Evolutionary conservation across 1,284 basidiomycete genomes (phyloP).

Genomic region (Puccinia novopanici): DNA sequence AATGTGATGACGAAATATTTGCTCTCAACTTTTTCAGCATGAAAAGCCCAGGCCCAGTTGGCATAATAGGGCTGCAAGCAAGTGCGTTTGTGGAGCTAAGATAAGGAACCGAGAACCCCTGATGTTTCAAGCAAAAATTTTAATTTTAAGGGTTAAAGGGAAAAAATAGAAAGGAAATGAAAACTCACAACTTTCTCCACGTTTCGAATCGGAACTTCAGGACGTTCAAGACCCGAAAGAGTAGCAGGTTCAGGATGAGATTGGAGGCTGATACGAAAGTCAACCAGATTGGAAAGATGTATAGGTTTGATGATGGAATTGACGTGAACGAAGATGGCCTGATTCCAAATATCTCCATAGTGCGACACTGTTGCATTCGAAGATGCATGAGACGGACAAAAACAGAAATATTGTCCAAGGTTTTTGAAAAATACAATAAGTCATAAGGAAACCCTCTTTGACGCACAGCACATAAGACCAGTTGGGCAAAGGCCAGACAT

Average conservation of each 20-base stretch:
- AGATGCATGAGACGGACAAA: no score
- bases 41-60: conserved; percentile 30
- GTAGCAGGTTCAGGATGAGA: conserved; percentile 16
- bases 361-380: conserved; percentile 10
- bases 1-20: background rate
- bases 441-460: background rate
- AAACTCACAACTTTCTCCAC: conserved; percentile 25
- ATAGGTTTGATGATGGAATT: background rate
- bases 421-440: background rate
- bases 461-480: conserved; percentile 33
- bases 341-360: conserved; percentile 40
- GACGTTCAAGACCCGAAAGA: conserved; percentile 30
- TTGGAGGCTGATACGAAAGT: conserved; percentile 26
- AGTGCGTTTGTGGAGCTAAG: conserved; percentile 31
- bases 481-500: conserved; percentile 29
- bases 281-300: conserved; percentile 40
- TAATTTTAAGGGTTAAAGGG: no score
- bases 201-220: conserved; percentile 26
- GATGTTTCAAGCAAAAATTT: background rate
- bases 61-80: conserved; percentile 5
- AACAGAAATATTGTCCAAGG: no score
- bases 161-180: background rate
- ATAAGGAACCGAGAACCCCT: conserved; percentile 24
- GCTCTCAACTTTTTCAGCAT: conserved; percentile 36
- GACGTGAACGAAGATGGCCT: background rate